Evolutionary conservation across 768 basidiomycete species (phyloP).

Genomic region (Obba rivulosa): DNA sequence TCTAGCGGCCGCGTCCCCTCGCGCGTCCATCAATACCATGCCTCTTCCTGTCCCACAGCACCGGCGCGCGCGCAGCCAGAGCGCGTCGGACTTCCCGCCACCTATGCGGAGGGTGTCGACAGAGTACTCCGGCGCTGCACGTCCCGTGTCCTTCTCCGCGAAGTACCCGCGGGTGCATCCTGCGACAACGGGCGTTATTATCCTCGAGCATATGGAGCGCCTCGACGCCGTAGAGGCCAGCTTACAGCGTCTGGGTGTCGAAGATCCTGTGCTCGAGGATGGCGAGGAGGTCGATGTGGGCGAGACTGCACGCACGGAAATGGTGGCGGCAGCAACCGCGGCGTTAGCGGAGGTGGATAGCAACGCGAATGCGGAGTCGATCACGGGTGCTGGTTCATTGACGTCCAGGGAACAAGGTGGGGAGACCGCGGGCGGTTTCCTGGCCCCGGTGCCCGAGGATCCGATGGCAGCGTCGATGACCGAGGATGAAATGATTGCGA

Average conservation of each 20-base stretch:
- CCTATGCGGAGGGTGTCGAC: slow-evolving; percentile 60
- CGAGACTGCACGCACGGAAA: slow-evolving; percentile 27
- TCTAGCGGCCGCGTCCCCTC: slow-evolving; percentile 40
- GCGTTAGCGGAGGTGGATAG: too few species aligned
- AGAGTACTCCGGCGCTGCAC: slow-evolving; percentile 54
- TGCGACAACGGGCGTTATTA: slow-evolving; percentile 80
- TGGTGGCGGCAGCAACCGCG: neutral
- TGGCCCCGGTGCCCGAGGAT: slow-evolving; percentile 49
- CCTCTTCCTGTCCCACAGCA: slow-evolving; percentile 52
- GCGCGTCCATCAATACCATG: slow-evolving; percentile 55
- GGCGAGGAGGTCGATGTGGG: slow-evolving; percentile 66
- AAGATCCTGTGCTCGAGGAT: slow-evolving; percentile 43
- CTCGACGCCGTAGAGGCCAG: slow-evolving; percentile 80
- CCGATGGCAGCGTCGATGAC: slow-evolving; percentile 44
- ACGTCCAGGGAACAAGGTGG: slow-evolving; percentile 3
- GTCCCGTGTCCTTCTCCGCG: slow-evolving; percentile 80
- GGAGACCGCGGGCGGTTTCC: slow-evolving; percentile 7
- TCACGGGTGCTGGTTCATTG: neutral
- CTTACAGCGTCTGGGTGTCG: slow-evolving; percentile 64
- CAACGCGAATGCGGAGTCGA: too few species aligned
- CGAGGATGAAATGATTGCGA: slow-evolving; percentile 65
- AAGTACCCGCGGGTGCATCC: slow-evolving; percentile 82
- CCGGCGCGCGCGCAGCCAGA: slow-evolving; percentile 52
- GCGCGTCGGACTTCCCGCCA: slow-evolving; percentile 68
- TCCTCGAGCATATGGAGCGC: slow-evolving; percentile 81